Evolutionary conservation across 495 filamentous ascomycete genomes (phyloP), one percentile per base, ranked within the genome.

Genomic region (Chaetomium tenue): DNA sequence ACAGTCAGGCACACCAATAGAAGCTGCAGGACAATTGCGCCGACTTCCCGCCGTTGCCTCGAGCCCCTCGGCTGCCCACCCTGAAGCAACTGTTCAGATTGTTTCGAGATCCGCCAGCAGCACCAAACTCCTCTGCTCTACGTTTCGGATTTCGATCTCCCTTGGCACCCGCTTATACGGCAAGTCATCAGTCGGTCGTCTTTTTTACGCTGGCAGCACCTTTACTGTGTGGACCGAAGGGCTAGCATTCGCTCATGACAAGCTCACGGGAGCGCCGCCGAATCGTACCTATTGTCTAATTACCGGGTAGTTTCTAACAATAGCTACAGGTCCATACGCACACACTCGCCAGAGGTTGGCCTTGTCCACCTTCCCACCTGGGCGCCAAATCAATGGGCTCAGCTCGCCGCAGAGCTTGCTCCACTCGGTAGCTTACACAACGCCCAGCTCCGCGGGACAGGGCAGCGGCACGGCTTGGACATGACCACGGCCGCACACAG

Each of bases 1-100:
- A 61, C 61, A 39, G 63, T 50, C 63, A 65, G 63, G 63, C 46
- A 65, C 63, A 55, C 63, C 63, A 65, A 65, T 65, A 0, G 58
- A 48, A 61, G 40, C 63, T 50, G 63, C 63, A 65, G 63, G 47
- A 59, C 22, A 48, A 61, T 42, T 53, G 59, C 48, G 59, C 59
- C 48, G 58, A 25, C 59, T 44, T 61, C 33, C 47, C 59, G 33
- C 59, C 58, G 58, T 60, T 60, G 58, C 46, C 58, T 50, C 42
- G 40, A 37, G 11, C 15, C 16, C 51, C 52, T 28, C 52, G 25
- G 11, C 7, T 30, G 28, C 8, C 20, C 2, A 20, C 33, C 50
- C 61, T 8, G 5, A 22, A 8, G 50, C 20, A n/a, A 42, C 3
- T 54, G 40, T 33, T 18, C 39, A 42, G 33, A 26, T 42, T 63